phyloP scores from a whole-genome alignment of 2,329 filamentous ascomycete genomes.

The Botrytis fabae region DNA sequence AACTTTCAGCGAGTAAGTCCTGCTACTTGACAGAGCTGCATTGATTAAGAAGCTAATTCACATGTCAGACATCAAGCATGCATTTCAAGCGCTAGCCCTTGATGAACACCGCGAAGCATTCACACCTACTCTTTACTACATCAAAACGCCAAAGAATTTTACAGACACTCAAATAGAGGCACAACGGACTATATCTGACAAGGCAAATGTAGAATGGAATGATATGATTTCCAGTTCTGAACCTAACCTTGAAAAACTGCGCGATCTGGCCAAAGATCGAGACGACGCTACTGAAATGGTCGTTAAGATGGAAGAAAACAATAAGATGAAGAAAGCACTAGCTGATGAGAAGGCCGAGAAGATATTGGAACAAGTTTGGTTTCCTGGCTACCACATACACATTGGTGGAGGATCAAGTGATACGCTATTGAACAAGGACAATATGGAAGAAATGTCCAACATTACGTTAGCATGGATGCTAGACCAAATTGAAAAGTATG shows the following conservation, averaged over 20 bases:
- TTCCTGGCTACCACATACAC: slow-evolving; percentile 32
- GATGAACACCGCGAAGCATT: slow-evolving; percentile 48
- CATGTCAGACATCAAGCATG: slow-evolving; percentile 44
- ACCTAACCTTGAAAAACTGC: not conserved
- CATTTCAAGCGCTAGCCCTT: slow-evolving; percentile 51
- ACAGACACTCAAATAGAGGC: not conserved
- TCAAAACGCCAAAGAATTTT: not conserved
- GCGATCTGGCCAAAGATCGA: not conserved
- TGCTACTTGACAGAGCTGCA: not conserved
- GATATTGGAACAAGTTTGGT: slow-evolving; percentile 32
- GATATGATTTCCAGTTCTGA: not conserved
- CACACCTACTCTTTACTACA: slow-evolving; percentile 42
- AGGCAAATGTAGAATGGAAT: not conserved
- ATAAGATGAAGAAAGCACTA: slow-evolving; percentile 29
- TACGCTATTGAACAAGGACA: slow-evolving; percentile 14
- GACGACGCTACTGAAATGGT: not conserved
- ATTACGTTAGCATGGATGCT: slow-evolving; percentile 33
- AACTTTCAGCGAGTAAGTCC: not conserved
- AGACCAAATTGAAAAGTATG: slow-evolving; percentile 18
- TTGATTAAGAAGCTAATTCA: not conserved
- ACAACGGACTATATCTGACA: not conserved
- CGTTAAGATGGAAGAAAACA: slow-evolving; percentile 1
- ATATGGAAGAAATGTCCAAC: slow-evolving; percentile 19
- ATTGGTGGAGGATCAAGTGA: slow-evolving; percentile 28
- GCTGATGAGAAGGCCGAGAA: not conserved